These are phyloP conservation scores for Melianthus villosus DNA, from an alignment of 441 rosid species.

Conservation along the genomic window DNA sequence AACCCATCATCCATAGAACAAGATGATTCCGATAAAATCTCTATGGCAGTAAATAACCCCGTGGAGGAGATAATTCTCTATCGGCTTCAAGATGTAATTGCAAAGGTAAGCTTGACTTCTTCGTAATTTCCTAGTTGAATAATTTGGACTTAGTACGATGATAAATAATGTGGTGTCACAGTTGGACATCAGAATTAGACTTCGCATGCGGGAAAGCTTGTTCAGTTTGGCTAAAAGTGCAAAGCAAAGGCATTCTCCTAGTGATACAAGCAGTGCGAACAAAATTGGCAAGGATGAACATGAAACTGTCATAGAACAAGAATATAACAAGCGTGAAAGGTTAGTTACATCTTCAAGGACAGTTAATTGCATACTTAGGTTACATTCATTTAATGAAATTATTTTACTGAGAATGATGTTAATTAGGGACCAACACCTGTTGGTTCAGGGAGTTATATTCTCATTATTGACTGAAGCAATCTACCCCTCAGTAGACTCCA, in stretches of 20 bases:
- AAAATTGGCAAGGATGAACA: constrained; percentile 35
- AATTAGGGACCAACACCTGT: too few species aligned
- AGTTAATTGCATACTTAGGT: background rate
- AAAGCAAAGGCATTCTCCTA: constrained; percentile 43
- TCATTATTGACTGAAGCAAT: too few species aligned
- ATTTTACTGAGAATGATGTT: too few species aligned
- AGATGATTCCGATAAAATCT: constrained; percentile 34
- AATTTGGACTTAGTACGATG: constrained; percentile 10
- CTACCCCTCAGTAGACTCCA: too few species aligned
- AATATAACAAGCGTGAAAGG: constrained; percentile 28
- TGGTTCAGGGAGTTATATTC: too few species aligned
- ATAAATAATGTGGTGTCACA: constrained; percentile 23
- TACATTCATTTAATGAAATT: too few species aligned
- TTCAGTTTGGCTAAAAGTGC: constrained; percentile 85
- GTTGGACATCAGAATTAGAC: constrained; percentile 63
- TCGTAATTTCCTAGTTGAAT: constrained; percentile 15
- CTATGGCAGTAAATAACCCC: constrained; percentile 30
- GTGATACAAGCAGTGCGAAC: constrained; percentile 39
- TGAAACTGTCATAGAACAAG: constrained; percentile 26
- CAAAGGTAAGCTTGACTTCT: constrained; percentile 38
- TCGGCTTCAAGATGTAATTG: constrained; percentile 61
- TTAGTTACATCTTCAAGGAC: constrained; percentile 16
- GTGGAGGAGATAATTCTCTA: constrained; percentile 35
- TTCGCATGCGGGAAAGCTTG: constrained; percentile 88
- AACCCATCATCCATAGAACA: constrained; percentile 49